phyloP scores from a whole-genome alignment of 176 grass and related monocot genomes.

The Avena sativa region DNA sequence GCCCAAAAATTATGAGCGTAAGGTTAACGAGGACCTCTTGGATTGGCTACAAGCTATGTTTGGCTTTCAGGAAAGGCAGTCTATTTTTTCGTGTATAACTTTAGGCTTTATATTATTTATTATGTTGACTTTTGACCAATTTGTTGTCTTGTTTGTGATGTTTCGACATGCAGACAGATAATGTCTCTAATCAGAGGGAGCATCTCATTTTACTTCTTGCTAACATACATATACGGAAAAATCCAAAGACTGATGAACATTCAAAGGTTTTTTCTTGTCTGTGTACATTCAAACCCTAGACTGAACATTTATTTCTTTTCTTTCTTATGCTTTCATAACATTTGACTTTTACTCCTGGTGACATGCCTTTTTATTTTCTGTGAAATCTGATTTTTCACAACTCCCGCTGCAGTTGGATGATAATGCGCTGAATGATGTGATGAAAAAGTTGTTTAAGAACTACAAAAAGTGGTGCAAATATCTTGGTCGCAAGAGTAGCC shows the following conservation, averaged over 20 bases:
- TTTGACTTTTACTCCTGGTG: not conserved
- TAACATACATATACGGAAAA: conserved; percentile 79
- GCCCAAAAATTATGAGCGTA: conserved; percentile 77
- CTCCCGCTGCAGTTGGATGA: conserved; percentile 74
- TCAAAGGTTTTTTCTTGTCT: conserved; percentile 66
- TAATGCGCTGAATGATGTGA: conserved; percentile 67
- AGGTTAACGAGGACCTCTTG: conserved; percentile 86
- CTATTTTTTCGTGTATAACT: conserved; percentile 21
- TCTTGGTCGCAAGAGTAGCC: conserved; percentile 82
- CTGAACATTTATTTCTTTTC: conserved; percentile 22
- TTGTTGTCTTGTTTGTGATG: conserved; percentile 44
- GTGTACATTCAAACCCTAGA: conserved; percentile 23
- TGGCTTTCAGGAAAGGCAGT: conserved; percentile 92
- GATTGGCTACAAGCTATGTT: conserved; percentile 99
- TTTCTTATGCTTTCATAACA: conserved; percentile 22
- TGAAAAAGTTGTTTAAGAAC: conserved; percentile 96
- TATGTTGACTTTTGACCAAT: conserved; percentile 17
- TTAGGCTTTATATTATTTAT: conserved; percentile 39
- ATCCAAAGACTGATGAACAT: conserved; percentile 65
- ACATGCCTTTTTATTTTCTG: conserved; percentile 39
- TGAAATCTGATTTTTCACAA: conserved; percentile 21
- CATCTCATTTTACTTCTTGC: conserved; percentile 95
- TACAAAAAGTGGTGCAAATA: conserved; percentile 97
- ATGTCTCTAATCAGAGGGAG: conserved; percentile 94
- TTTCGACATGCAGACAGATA: conserved; percentile 78